These are phyloP conservation scores for Neurospora sublineolata DNA, from an alignment of 495 filamentous ascomycete species.

Conservation along the genomic window DNA sequence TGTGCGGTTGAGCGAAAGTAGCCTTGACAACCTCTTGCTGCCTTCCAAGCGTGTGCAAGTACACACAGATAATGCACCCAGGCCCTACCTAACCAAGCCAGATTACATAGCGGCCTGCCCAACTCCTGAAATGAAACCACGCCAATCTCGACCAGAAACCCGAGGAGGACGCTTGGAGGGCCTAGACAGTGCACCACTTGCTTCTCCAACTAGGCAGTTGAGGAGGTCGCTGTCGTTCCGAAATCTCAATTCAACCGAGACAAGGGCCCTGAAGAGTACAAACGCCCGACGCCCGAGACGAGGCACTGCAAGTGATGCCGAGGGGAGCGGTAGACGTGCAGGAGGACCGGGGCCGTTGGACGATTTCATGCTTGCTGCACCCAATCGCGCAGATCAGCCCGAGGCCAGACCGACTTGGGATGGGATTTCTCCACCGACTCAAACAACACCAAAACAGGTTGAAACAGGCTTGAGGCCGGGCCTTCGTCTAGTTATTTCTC, in stretches of 20 bases:
- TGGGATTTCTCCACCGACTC: conserved; percentile 14
- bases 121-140: not conserved
- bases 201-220: conserved; percentile 28
- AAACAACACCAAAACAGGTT: not conserved
- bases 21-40: conserved; percentile 13
- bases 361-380: conserved; percentile 4
- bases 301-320: conserved; percentile 19
- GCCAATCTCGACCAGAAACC: not conserved
- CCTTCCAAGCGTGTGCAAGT: conserved; percentile 20
- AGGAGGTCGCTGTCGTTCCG: conserved; percentile 41
- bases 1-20: conserved; percentile 14
- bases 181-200: not conserved
- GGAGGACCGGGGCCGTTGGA: conserved; percentile 23
- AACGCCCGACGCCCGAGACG: conserved; percentile 38
- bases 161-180: conserved; percentile 1
- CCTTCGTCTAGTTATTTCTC: conserved; percentile 6
- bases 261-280: conserved; percentile 38
- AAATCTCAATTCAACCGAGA: conserved; percentile 37
- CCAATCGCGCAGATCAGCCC: conserved; percentile 10
- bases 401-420: conserved; percentile 12
- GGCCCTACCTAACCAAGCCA: conserved; percentile 24
- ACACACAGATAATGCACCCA: conserved; percentile 6
- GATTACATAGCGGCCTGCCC: conserved; percentile 12
- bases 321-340: conserved; percentile 30
- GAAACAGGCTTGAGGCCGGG: not conserved